Base-by-base conservation (phyloP, 441 rosid genomes). In the Pelargonium myrrhifolium region DNA sequence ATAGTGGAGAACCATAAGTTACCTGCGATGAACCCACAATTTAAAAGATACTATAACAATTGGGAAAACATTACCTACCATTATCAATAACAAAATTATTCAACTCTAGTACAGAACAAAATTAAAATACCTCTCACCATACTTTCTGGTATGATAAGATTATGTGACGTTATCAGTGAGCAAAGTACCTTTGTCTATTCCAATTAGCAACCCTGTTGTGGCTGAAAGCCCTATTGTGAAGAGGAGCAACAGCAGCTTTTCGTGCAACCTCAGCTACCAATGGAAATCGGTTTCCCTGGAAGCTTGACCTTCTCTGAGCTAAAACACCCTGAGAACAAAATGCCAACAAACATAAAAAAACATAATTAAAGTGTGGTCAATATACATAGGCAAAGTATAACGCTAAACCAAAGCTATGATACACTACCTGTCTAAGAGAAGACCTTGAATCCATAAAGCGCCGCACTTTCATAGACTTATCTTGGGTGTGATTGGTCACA, bases 261-360 rank as follows among this genome's bases (percentile, higher is more conserved):
- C 74, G 67, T 58, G 96, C 87, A 80, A 75, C 78, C 64, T 76
- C 89, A 58, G 82, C 70, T 24, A 93, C 72, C 26, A 84, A 70
- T 73, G 91, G 90, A 73, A 89, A 90, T 70, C 77, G 89, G 18
- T 79, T 83, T 35, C 87, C 81, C 71, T 77, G 86, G 69, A 89
- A 83, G 76, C 83, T 84, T 49, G 97, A 81, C 83, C 90, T 86
- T 72, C 85, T 90, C 75, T 80, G 82, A 43, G 95, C 93, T 72
- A 89, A 74, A 75, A 77, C 85, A 4, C 97, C 97, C 98, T 90
- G 81, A 71, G 69, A 26, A 62, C n/a, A 62, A 72, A 70, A 11
- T 10, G 9, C n/a, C n/a, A 15, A 61, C 72, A 45, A 63, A 7
- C 12, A 47, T 28, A 59, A 8, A 3, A 64, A 71, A 9, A 17